Conservation (phyloP, 352 stramenopile species). For the Hyaloperonospora brassicae region DNA sequence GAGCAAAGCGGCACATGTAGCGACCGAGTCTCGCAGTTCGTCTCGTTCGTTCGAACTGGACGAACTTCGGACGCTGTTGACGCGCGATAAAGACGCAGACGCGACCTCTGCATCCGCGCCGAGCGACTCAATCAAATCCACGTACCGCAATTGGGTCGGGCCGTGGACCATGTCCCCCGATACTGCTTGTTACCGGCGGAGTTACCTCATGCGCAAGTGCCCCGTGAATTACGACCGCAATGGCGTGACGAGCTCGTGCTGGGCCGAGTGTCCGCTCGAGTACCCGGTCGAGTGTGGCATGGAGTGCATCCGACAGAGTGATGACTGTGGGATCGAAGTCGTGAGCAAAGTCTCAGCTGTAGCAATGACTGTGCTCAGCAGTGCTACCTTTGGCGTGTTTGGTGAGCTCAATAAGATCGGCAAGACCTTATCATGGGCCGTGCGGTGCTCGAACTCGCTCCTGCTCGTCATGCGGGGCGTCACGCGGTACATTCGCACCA, state of each 20-base stretch:
- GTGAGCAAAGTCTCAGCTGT: conserved; percentile 23
- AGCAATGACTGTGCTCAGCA: too few relatives aligned
- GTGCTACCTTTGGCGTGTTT: conserved; percentile 24
- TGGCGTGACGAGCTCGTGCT: conserved; percentile 38
- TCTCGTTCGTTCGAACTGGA: too few relatives aligned
- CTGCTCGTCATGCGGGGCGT: conserved; percentile 14
- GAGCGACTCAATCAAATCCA: conserved; percentile 14
- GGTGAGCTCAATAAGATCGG: conserved; percentile 19
- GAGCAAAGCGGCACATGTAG: too few relatives aligned
- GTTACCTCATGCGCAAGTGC: conserved; percentile 26
- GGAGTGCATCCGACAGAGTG: conserved; percentile 39
- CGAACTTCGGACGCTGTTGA: too few relatives aligned
- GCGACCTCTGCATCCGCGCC: conserved; percentile 16
- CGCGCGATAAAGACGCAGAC: background rate
- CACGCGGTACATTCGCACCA: conserved; percentile 15
- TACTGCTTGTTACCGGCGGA: conserved; percentile 16
- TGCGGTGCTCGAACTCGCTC: conserved; percentile 8
- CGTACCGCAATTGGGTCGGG: conserved; percentile 32
- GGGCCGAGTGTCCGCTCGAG: conserved; percentile 32
- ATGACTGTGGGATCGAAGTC: conserved; percentile 34
- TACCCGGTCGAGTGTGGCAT: conserved; percentile 36
- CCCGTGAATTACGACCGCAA: conserved; percentile 29
- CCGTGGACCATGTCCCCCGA: conserved; percentile 12
- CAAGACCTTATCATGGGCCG: conserved; percentile 15
- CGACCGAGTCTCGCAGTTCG: too few relatives aligned